These are phyloP conservation scores for Colletotrichum falcatum DNA, from an alignment of 2,329 filamentous ascomycete species.

Conservation along the genomic window DNA sequence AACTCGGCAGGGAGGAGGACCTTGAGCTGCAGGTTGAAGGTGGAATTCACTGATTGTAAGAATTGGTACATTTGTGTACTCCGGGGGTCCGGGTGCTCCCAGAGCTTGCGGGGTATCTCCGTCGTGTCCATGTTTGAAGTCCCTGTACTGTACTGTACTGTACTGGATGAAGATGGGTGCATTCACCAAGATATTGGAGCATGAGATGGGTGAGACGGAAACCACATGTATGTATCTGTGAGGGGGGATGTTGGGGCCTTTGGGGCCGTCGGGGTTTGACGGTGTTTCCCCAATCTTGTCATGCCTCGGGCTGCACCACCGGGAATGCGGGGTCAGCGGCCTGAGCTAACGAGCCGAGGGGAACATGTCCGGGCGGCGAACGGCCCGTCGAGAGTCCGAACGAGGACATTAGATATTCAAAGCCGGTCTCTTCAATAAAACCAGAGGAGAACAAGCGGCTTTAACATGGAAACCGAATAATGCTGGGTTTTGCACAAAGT, in stretches of 20 bases:
- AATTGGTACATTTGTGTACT: slow-evolving; percentile 75
- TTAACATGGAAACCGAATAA: not conserved
- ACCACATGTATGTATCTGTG: not conserved
- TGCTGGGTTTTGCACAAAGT: not conserved
- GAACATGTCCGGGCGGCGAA: not conserved
- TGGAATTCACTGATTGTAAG: slow-evolving; percentile 73
- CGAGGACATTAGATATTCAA: not conserved
- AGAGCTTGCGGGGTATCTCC: slow-evolving; percentile 70
- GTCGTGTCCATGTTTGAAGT: slow-evolving; percentile 47
- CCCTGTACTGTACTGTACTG: too few species aligned
- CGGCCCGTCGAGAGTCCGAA: not conserved
- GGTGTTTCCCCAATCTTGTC: slow-evolving; percentile 35
- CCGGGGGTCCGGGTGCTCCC: slow-evolving; percentile 73
- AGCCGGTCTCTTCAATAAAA: not conserved
- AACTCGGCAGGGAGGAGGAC: slow-evolving; percentile 45
- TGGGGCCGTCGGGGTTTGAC: not conserved
- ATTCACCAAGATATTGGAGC: not conserved
- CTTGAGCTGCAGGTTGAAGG: slow-evolving; percentile 66
- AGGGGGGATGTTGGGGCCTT: slow-evolving; percentile 6
- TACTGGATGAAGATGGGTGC: not conserved
- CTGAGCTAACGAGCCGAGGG: slow-evolving; percentile 27
- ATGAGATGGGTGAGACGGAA: not conserved
- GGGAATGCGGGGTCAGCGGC: slow-evolving; percentile 36
- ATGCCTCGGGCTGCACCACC: slow-evolving; percentile 36
- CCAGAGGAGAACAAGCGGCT: not conserved